Conservation (phyloP, 148 eudicot genomes). For the Beta vulgaris region DNA sequence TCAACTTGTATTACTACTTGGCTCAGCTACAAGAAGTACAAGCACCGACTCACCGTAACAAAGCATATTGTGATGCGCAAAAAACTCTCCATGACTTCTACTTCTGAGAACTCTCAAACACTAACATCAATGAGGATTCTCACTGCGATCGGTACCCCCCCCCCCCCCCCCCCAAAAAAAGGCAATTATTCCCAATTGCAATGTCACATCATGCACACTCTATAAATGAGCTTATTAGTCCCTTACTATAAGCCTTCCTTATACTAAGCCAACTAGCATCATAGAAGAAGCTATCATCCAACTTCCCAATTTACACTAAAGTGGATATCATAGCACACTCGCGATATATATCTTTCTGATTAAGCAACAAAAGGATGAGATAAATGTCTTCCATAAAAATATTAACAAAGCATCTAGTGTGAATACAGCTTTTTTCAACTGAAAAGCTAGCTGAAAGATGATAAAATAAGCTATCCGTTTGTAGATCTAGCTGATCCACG, state of each 20-base stretch:
- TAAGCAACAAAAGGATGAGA: too few relatives aligned
- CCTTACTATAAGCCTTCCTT: not conserved
- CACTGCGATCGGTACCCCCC: too few relatives aligned
- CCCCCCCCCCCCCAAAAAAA: too few relatives aligned
- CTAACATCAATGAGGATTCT: not conserved
- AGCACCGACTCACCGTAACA: not conserved
- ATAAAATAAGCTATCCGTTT: too few relatives aligned
- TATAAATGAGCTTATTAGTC: not conserved
- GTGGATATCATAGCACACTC: too few relatives aligned
- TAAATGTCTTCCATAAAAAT: too few relatives aligned
- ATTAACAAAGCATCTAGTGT: too few relatives aligned
- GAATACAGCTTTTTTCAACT: too few relatives aligned
- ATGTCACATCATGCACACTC: not conserved
- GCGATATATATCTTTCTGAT: too few relatives aligned
- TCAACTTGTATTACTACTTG: not conserved
- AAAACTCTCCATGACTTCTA: not conserved
- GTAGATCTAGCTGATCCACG: too few relatives aligned
- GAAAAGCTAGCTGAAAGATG: too few relatives aligned
- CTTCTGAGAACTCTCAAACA: not conserved
- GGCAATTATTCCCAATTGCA: not conserved
- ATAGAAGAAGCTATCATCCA: not conserved
- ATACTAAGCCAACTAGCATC: not conserved
- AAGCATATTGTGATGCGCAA: not conserved
- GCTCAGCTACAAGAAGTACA: not conserved
- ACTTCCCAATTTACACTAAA: not conserved